Percentiles rank a stretch among this genome's conserved stretches.
Conservation (phyloP, 2,329 filamentous ascomycete genomes). For the Trichophyton verrucosum region DNA sequence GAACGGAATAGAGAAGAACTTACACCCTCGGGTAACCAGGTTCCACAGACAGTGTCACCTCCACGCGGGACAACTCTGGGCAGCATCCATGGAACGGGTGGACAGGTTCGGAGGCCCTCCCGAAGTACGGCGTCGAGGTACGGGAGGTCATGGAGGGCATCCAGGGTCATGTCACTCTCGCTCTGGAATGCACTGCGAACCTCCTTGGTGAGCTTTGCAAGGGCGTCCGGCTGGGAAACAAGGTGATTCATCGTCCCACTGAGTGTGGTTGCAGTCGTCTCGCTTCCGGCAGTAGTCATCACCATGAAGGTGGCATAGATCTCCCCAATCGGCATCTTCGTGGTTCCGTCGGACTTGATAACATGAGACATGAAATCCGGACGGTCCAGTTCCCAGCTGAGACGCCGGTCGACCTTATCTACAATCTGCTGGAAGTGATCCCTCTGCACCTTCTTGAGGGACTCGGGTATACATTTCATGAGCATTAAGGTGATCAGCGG, state of each 20-base stretch:
- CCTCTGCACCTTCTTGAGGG: conserved; percentile 2
- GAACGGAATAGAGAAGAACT: conserved; percentile 1
- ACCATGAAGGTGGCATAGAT: conserved; percentile 16
- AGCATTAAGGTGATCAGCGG: conserved; percentile 10
- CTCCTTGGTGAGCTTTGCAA: conserved; percentile 28
- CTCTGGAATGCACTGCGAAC: conserved; percentile 28
- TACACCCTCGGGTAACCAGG: conserved; percentile 24
- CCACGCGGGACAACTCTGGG: conserved; percentile 14
- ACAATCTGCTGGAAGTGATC: conserved; percentile 8
- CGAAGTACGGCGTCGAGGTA: conserved; percentile 35
- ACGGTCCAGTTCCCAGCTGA: not conserved
- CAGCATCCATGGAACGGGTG: conserved; percentile 19
- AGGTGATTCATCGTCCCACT: conserved; percentile 33
- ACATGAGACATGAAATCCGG: conserved; percentile 7
- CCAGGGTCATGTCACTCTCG: conserved; percentile 30
- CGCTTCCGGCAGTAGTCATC: conserved; percentile 32
- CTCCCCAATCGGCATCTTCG: conserved; percentile 9
- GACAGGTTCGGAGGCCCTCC: conserved; percentile 34
- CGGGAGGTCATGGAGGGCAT: conserved; percentile 19
- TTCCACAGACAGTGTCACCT: conserved; percentile 25
- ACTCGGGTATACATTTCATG: conserved; percentile 11
- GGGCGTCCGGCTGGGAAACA: conserved; percentile 20
- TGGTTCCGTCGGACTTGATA: not conserved
- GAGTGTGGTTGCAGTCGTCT: conserved; percentile 38
- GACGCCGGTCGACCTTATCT: conserved; percentile 7